phyloP scores from a whole-genome alignment of 2,329 filamentous ascomycete genomes.

The Monosporascus sp. region DNA sequence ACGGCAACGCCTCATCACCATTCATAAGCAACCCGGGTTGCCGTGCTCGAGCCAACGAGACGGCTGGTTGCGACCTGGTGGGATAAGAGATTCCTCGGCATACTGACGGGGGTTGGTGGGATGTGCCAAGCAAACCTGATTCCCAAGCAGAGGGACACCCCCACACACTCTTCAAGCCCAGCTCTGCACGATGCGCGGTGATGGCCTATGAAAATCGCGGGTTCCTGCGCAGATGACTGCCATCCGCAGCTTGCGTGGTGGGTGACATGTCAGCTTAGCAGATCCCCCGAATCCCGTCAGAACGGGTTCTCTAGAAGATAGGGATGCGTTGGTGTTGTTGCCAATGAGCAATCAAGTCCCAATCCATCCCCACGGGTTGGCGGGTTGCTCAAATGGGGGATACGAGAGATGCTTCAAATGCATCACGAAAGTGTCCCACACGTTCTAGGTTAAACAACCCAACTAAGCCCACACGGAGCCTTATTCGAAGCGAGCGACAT shows the following conservation, averaged over 20 bases:
- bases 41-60: too few species aligned
- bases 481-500: neutral
- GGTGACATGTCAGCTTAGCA: conserved; percentile 22
- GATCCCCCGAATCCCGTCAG: conserved; percentile 8
- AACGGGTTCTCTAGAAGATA: conserved; percentile 1
- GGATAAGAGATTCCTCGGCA: too few species aligned
- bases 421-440: conserved; percentile 3
- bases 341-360: neutral
- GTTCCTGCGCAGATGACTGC: conserved; percentile 33
- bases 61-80: too few species aligned
- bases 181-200: neutral
- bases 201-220: conserved; percentile 28
- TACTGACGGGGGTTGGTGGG: too few species aligned
- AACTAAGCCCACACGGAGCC: conserved; percentile 4
- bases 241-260: conserved; percentile 13
- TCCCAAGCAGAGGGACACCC: neutral
- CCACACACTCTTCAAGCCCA: neutral
- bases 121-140: too few species aligned
- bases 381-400: neutral
- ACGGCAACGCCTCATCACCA: too few species aligned
- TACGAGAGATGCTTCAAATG: conserved; percentile 12
- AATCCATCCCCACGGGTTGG: neutral
- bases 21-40: too few species aligned
- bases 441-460: neutral
- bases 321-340: neutral